These are phyloP conservation scores for Leishmania braziliensis DNA, from an alignment of 208 protist species.

Conservation along the genomic window DNA sequence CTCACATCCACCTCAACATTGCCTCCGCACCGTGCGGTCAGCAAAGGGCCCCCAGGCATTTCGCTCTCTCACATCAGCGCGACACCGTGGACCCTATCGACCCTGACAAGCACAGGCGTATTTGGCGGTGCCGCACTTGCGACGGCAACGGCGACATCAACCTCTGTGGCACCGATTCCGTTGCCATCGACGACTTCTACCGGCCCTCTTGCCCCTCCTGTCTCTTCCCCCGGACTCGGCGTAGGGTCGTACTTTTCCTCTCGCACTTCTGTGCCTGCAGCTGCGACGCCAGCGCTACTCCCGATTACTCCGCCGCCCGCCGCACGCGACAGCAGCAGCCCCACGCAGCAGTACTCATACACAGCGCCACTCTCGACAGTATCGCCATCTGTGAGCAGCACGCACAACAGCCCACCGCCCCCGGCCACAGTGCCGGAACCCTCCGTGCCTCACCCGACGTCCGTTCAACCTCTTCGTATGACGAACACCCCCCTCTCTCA, in stretches of 20 bases:
- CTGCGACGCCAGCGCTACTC: neutral
- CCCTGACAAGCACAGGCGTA: neutral
- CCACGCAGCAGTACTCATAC: neutral
- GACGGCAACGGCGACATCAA: neutral
- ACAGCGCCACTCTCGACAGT: neutral
- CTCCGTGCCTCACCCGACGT: neutral
- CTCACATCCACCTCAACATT: constrained; percentile 29
- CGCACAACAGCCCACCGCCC: neutral
- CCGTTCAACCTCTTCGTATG: neutral
- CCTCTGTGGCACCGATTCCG: neutral
- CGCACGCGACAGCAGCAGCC: constrained; percentile 6
- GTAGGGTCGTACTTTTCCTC: constrained; percentile 28
- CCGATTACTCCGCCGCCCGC: constrained; percentile 6
- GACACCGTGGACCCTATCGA: neutral
- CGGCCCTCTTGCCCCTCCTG: neutral
- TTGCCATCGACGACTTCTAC: constrained; percentile 1
- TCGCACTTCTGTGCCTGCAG: neutral
- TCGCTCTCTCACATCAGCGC: neutral
- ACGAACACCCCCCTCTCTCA: neutral
- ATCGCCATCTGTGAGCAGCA: neutral
- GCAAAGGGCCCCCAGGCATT: neutral
- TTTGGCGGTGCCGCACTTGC: neutral
- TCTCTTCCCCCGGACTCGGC: neutral
- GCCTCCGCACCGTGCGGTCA: constrained; percentile 19
- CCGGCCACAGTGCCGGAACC: neutral